Conservation (phyloP, 2,329 filamentous ascomycete genomes). For the Trichoderma brevicompactum region DNA sequence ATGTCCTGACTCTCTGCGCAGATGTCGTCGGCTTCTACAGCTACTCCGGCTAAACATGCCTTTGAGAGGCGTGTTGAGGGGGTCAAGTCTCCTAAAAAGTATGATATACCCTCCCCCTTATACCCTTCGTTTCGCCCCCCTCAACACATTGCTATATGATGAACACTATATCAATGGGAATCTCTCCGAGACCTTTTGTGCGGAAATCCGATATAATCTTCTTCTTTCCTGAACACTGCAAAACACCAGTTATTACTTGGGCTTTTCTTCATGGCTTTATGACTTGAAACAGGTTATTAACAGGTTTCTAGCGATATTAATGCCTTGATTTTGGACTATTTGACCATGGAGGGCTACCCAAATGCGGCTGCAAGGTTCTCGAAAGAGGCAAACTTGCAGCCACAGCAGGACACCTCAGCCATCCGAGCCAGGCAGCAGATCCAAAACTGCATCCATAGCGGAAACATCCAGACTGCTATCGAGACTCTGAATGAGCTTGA, state of each 20-base stretch:
- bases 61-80: conserved; percentile 85
- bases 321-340: conserved; percentile 91
- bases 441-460: conserved; percentile 80
- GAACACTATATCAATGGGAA: conserved; percentile 98
- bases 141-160: conserved; percentile 57
- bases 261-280: conserved; percentile 15
- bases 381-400: conserved; percentile 84
- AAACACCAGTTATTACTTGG: conserved; percentile 8
- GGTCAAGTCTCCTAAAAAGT: conserved; percentile 89
- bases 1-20: conserved; percentile 40
- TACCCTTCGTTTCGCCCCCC: conserved; percentile 10
- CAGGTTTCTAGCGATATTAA: conserved; percentile 79
- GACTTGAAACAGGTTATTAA: conserved; percentile 36
- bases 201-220: conserved; percentile 74
- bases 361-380: conserved; percentile 92
- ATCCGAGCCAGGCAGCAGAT: conserved; percentile 83
- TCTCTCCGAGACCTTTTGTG: conserved; percentile 96
- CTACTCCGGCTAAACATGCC: conserved; percentile 70
- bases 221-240: conserved; percentile 60
- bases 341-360: conserved; percentile 94
- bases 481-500: conserved; percentile 87
- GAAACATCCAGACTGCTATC: conserved; percentile 84
- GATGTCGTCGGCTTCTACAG: conserved; percentile 74
- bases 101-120: conserved; percentile 45
- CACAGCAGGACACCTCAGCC: conserved; percentile 70